Conservation (phyloP, 2,329 filamentous ascomycete species). For the Neodidymelliopsis sp. region DNA sequence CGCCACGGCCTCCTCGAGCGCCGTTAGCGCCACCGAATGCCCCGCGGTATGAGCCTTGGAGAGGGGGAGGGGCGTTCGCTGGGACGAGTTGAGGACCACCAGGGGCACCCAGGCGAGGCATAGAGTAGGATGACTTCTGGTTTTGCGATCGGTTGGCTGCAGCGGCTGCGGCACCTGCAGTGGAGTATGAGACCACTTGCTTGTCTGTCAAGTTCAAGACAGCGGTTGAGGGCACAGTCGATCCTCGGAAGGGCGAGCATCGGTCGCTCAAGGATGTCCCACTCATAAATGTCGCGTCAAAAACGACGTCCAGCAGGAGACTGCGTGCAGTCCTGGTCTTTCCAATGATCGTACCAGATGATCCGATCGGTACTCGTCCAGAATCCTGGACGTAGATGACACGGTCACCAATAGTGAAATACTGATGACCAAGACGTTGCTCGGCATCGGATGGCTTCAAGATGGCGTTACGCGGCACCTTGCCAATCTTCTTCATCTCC, state of each 20-base stretch:
- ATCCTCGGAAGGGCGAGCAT: slow-evolving; percentile 91
- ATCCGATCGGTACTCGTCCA: slow-evolving; percentile 92
- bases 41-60: slow-evolving; percentile 66
- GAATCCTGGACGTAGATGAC: slow-evolving; percentile 92
- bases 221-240: slow-evolving; percentile 85
- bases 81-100: slow-evolving; percentile 67
- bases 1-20: slow-evolving; percentile 50
- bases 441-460: slow-evolving; percentile 97
- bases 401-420: slow-evolving; percentile 84
- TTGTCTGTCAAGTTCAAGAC: slow-evolving; percentile 86
- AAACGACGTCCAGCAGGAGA: slow-evolving; percentile 87
- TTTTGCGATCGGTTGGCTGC: slow-evolving; percentile 61
- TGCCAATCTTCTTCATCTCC: slow-evolving; percentile 74
- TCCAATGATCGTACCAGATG: slow-evolving; percentile 91
- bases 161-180: slow-evolving; percentile 62
- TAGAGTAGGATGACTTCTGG: slow-evolving; percentile 60
- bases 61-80: slow-evolving; percentile 63
- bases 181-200: slow-evolving; percentile 77
- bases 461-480: slow-evolving; percentile 84
- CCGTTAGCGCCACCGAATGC: slow-evolving; percentile 59
- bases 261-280: slow-evolving; percentile 90
- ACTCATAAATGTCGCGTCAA: slow-evolving; percentile 96
- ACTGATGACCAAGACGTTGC: slow-evolving; percentile 85
- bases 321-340: slow-evolving; percentile 87
- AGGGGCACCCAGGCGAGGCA: slow-evolving; percentile 63